Evolutionary conservation across 768 basidiomycete species (phyloP), one percentile per base, ranked within the genome.

Genomic region (Guyanaporus albipodus): DNA sequence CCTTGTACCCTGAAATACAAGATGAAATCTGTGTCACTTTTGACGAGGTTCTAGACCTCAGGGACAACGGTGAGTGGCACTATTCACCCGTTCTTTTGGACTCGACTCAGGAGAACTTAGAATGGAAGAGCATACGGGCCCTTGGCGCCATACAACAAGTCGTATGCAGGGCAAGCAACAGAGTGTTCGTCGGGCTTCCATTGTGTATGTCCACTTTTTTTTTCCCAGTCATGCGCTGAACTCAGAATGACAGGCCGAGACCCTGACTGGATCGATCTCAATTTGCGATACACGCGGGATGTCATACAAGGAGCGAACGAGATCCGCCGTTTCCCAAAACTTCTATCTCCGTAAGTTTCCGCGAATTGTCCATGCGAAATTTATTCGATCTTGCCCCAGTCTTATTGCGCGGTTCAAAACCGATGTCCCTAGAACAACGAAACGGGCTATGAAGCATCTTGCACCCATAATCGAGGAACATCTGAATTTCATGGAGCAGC

Each of bases 171-270:
- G 12, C 44, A 1, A 38, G n/a, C 22, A 48, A 42, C 27, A 48
- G 46, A 21, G 37, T 70, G 0, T 75, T 80, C 42, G 72, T 80
- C 6, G 80, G 78, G 0, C 58, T 70, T 23, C 75, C 77, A 2
- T 40, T 75, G 4, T 80, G 78, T 76, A 38, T 11, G 32, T 2
- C 18, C 22, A 0, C 22, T 14, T 17, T 32, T 1, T 0, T 12
- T 17, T 11, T n/a, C n/a, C 31, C 6, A n/a, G 14, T 32, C 15
- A 6, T 32, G 12, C n/a, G 14, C n/a, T 32, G n/a, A 10, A 21
- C 18, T 8, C 11, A 70, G n/a, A 5, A 0, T 6, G 36, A n/a
- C 9, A 77, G 75, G 75, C 51, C 67, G 72, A 8, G 44, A 76
- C 34, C 50, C 60, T 3, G 69, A 67, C 6, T 76, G 71, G 54